These are phyloP conservation scores for Candida freyschussii DNA, from an alignment of 1,139 yeast genomes.

Conservation along the genomic window DNA sequence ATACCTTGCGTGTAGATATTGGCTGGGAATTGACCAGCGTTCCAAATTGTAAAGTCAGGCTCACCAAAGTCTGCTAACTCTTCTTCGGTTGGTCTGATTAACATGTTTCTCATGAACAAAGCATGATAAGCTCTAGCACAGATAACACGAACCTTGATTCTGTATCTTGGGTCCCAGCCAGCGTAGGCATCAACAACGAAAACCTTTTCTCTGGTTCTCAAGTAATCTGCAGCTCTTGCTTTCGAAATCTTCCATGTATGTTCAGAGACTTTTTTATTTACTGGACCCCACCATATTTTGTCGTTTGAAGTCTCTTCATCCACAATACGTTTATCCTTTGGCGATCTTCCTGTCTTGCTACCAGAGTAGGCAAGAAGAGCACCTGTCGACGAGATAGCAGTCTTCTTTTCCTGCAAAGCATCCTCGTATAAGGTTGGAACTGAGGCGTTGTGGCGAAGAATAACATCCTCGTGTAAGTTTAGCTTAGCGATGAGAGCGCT, in stretches of 20 bases:
- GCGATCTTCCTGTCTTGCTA: slow-evolving; percentile 95
- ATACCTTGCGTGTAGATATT: slow-evolving; percentile 94
- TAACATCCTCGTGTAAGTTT: slow-evolving; percentile 32
- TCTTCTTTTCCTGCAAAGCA: slow-evolving; percentile 82
- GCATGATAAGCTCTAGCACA: slow-evolving; percentile 99
- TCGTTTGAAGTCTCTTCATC: slow-evolving; percentile 84
- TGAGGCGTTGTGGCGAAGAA: slow-evolving; percentile 76
- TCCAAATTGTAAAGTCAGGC: slow-evolving; percentile 98
- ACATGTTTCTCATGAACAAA: slow-evolving; percentile 95
- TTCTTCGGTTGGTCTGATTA: slow-evolving; percentile 89
- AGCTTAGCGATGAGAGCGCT: slow-evolving; percentile 28
- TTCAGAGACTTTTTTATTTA: slow-evolving; percentile 90
- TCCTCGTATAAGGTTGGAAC: slow-evolving; percentile 94
- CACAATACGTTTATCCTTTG: slow-evolving; percentile 96
- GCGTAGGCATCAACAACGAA: slow-evolving; percentile 96
- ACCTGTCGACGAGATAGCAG: slow-evolving; percentile 90
- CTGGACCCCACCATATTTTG: slow-evolving; percentile 99
- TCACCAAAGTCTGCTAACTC: slow-evolving; percentile 89
- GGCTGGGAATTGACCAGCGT: slow-evolving; percentile 99
- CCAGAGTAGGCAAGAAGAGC: slow-evolving; percentile 97
- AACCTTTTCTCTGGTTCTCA: slow-evolving; percentile 92
- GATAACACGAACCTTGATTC: slow-evolving; percentile 93
- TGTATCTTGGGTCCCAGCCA: slow-evolving; percentile 98
- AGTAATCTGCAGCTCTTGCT: slow-evolving; percentile 94
- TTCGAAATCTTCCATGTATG: slow-evolving; percentile 94